Evolutionary conservation across 352 stramenopile genomes (phyloP).

Genomic region (Globisporangium canariense): DNA sequence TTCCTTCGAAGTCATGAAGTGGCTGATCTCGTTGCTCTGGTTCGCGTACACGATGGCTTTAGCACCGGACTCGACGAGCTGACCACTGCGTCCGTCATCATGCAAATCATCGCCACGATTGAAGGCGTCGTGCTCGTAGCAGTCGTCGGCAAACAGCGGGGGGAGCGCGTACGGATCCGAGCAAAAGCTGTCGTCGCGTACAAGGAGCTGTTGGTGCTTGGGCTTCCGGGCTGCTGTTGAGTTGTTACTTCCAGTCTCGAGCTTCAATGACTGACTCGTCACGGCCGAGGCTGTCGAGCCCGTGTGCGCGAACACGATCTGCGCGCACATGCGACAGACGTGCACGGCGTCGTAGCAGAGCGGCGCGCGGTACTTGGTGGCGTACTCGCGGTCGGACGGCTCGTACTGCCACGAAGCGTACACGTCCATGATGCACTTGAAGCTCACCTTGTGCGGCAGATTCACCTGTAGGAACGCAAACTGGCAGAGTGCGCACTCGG

Average conservation of each 20-base stretch:
- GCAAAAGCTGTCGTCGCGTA: slow-evolving; percentile 27
- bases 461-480: slow-evolving; percentile 54
- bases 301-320: slow-evolving; percentile 57
- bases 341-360: slow-evolving; percentile 71
- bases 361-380: slow-evolving; percentile 54
- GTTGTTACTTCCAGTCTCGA: not conserved
- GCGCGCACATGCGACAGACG: slow-evolving; percentile 71
- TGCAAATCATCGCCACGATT: slow-evolving; percentile 18
- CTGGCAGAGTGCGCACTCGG: slow-evolving; percentile 63
- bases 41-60: slow-evolving; percentile 67
- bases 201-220: slow-evolving; percentile 13
- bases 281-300: not conserved
- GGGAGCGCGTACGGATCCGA: slow-evolving; percentile 65
- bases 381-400: slow-evolving; percentile 36
- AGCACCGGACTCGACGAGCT: slow-evolving; percentile 31
- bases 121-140: slow-evolving; percentile 12
- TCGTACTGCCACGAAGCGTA: slow-evolving; percentile 55
- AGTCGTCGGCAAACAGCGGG: slow-evolving; percentile 59
- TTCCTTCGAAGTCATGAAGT: slow-evolving; percentile 65
- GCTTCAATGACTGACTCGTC: not conserved
- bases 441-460: slow-evolving; percentile 65
- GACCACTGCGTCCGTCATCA: slow-evolving; percentile 13
- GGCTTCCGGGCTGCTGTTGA: not conserved
- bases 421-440: slow-evolving; percentile 77
- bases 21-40: slow-evolving; percentile 31